These are phyloP conservation scores for Cordyceps cicadae DNA, from an alignment of 2,329 filamentous ascomycete genomes.

Conservation along the genomic window DNA sequence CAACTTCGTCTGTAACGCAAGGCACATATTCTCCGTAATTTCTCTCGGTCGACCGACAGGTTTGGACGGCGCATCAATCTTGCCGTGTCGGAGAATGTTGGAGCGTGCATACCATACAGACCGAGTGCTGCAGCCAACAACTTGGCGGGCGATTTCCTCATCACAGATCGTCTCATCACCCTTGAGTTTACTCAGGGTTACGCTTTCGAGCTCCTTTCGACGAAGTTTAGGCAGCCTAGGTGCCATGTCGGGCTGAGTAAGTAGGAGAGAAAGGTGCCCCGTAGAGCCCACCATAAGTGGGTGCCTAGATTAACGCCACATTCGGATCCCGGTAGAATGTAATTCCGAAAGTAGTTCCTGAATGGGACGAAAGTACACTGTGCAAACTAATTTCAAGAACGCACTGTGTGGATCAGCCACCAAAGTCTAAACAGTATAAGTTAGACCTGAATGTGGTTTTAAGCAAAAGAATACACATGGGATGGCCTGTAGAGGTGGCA, in stretches of 20 bases:
- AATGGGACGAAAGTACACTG: neutral
- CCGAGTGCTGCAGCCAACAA: neutral
- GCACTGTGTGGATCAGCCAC: neutral
- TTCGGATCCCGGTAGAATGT: neutral
- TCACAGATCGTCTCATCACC: neutral
- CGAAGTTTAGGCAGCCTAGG: constrained; percentile 9
- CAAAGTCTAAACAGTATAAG: neutral
- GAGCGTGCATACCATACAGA: neutral
- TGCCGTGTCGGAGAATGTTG: constrained; percentile 11
- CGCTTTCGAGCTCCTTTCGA: constrained; percentile 7
- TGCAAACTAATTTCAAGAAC: neutral
- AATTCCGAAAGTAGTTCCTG: neutral
- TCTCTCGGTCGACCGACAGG: constrained; percentile 11
- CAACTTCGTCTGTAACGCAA: constrained; percentile 12
- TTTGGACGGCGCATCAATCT: constrained; percentile 12
- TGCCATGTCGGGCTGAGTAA: constrained; percentile 10
- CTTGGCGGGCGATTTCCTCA: neutral
- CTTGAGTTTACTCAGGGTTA: neutral
- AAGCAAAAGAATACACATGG: neutral
- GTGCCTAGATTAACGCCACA: neutral
- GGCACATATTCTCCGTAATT: constrained; percentile 15
- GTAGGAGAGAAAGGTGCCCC: neutral
- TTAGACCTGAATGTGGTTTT: neutral
- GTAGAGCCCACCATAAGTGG: neutral
- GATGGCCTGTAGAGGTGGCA: too few species aligned